Base-by-base conservation (phyloP, 352 stramenopile species). In the Globisporangium sylvaticum region DNA sequence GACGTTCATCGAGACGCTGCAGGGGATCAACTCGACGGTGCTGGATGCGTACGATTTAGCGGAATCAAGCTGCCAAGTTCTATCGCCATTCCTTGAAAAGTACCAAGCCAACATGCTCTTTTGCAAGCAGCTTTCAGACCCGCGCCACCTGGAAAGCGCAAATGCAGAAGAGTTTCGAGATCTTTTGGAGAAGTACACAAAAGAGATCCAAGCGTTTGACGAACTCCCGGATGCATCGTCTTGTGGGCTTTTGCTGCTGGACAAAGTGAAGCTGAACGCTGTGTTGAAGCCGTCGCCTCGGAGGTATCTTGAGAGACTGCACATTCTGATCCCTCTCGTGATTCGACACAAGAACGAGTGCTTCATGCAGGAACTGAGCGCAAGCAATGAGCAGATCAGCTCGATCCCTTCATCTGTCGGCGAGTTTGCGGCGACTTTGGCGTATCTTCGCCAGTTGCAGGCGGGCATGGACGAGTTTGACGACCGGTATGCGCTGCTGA, bases 21-120 rank as follows among this genome's bases (percentile, higher is more conserved):
- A 85, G 42, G 75, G 66, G 12, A 73, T 94, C 31, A 81, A 83
- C 61, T 63, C 68, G 24, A 76, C 88, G 7, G 53, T 91, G 22
- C 42, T 82, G 55, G 78, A 91, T 48, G 81, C 81, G 15, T 94
- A 80, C 53, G 71, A 77, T 14, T 64, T 59, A 10, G 78, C 87
- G 0, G 74, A 81, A 14, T 73, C 76, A n/a, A 94, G 86, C 31
- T 87, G 81, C 29, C 46, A 57, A 0, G 66, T 73, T 1, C 87
- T 98, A 7, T 66, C 78, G 14, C 69, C 91, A 0, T 98, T 93
- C 68, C 67, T 91, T 3, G 69, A 83, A 20, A 89, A 87, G 29
- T 96, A 87, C 66, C 73, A 87, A 29, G 79, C 79, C 8, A 97
- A 98, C 64, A 29, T 78, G 15, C 25, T 32, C 1, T 94, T 94